Evolutionary conservation across 257 asterid genomes (phyloP).

Genomic region (Gardenia jasminoides): DNA sequence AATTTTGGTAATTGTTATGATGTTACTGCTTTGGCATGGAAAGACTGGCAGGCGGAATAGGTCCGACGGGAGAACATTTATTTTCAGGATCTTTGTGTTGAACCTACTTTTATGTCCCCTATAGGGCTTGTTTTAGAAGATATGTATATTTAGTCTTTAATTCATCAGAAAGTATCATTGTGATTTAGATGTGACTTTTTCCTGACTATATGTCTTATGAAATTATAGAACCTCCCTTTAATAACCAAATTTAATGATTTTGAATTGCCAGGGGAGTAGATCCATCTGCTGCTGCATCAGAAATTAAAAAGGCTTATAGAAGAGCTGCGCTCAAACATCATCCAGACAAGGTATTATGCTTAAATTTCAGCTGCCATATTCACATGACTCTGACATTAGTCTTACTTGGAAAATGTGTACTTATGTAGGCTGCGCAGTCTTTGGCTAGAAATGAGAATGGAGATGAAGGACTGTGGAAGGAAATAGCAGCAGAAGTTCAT

Average conservation of each 20-base stretch:
- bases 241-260: slow-evolving; percentile 15
- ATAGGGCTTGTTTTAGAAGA: not conserved
- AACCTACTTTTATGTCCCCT: not conserved
- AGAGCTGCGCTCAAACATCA: slow-evolving; percentile 94
- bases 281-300: slow-evolving; percentile 77
- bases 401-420: slow-evolving; percentile 10
- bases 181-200: not conserved
- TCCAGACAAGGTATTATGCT: slow-evolving; percentile 80
- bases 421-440: slow-evolving; percentile 76
- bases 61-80: not conserved
- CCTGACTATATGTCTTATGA: not conserved
- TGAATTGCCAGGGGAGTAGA: slow-evolving; percentile 80
- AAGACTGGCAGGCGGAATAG: not conserved
- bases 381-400: not conserved
- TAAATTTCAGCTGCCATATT: slow-evolving; percentile 17
- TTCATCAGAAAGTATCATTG: not conserved
- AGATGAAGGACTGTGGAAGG: slow-evolving; percentile 80
- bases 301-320: slow-evolving; percentile 85
- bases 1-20: not conserved
- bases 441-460: slow-evolving; percentile 69
- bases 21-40: not conserved
- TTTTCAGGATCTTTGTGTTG: too few species aligned
- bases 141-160: not conserved
- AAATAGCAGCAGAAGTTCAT: slow-evolving; percentile 72
- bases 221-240: not conserved